A percentile compares a stretch with the other conserved stretches of the same genome.
Conservation (phyloP, 768 basidiomycete genomes). For the Dentipellis fragilis region DNA sequence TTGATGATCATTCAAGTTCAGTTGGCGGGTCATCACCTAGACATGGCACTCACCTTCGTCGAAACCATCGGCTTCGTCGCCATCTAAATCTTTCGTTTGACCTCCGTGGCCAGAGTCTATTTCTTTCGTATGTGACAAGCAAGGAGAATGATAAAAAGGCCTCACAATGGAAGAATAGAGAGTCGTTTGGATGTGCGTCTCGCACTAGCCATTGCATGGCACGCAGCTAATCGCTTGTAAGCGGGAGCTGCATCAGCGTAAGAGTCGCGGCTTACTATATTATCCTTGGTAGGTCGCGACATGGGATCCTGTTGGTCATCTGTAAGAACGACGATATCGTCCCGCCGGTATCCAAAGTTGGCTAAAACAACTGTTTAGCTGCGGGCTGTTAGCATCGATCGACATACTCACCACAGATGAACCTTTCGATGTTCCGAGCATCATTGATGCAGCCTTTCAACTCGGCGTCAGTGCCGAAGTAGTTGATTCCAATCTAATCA, state of each 20-base stretch:
- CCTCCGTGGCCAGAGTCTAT: slow-evolving; percentile 94
- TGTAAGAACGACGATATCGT: slow-evolving; percentile 50
- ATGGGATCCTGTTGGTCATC: slow-evolving; percentile 37
- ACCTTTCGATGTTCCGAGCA: slow-evolving; percentile 39
- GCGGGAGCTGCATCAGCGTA: not conserved
- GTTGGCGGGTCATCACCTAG: not conserved
- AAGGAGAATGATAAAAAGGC: not conserved
- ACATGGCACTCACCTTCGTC: slow-evolving; percentile 49
- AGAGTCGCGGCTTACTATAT: slow-evolving; percentile 29
- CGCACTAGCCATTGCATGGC: slow-evolving; percentile 53
- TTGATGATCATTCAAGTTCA: slow-evolving; percentile 18
- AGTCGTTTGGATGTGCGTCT: slow-evolving; percentile 43
- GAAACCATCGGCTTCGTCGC: slow-evolving; percentile 70
- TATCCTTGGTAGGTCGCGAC: slow-evolving; percentile 39
- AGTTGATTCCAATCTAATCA: slow-evolving; percentile 44
- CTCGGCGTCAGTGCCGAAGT: slow-evolving; percentile 31
- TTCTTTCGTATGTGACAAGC: not conserved
- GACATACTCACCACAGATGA: slow-evolving; percentile 28
- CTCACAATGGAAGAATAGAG: slow-evolving; percentile 44
- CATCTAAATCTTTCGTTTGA: slow-evolving; percentile 67
- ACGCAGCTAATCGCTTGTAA: slow-evolving; percentile 20
- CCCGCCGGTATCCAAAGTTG: slow-evolving; percentile 35
- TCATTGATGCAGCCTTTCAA: slow-evolving; percentile 54
- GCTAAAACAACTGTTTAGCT: slow-evolving; percentile 15
- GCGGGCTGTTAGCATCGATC: not conserved